Evolutionary conservation across 148 eudicot genomes (phyloP).

Genomic region (Gaultheria prostrata): DNA sequence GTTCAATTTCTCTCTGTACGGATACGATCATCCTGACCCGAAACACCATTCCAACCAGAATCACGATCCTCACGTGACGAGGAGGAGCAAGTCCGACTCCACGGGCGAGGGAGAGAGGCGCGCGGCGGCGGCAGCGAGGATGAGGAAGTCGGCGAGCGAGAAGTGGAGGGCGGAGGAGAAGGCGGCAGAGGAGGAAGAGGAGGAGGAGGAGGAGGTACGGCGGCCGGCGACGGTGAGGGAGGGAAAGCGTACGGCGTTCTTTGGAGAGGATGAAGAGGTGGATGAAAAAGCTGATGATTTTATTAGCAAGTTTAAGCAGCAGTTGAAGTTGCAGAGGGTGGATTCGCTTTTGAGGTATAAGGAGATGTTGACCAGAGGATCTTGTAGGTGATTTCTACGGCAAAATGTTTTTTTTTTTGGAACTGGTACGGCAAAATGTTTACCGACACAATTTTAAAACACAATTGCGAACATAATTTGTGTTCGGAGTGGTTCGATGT

Average conservation of each 20-base stretch:
- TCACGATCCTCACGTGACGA: constrained; percentile 27
- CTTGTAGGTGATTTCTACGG: constrained; percentile 8
- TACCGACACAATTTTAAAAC: not conserved
- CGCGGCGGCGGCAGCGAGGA: constrained; percentile 5
- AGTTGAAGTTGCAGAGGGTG: constrained; percentile 66
- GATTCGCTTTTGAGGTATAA: constrained; percentile 59
- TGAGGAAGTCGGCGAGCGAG: constrained; percentile 42
- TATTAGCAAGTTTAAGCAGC: constrained; percentile 64
- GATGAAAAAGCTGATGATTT: constrained; percentile 80
- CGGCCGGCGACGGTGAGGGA: constrained; percentile 29
- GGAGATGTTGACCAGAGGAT: constrained; percentile 32
- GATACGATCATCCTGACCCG: not conserved
- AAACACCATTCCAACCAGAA: not conserved
- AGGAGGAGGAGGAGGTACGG: constrained; percentile 18
- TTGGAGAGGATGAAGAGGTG: constrained; percentile 45
- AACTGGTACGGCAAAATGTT: not conserved
- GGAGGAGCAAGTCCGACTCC: constrained; percentile 19
- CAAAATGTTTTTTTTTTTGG: too few species aligned
- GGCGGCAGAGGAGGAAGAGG: not conserved
- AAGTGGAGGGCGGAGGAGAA: not conserved
- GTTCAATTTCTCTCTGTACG: constrained; percentile 22
- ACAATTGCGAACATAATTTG: not conserved
- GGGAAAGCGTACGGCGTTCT: constrained; percentile 19
- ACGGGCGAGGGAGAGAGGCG: not conserved
- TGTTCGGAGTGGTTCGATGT: not conserved